A percentile compares a stretch with the other conserved stretches of the same genome.
These are phyloP conservation scores for Gardenia jasminoides DNA, from an alignment of 257 asterid genomes.

Conservation along the genomic window DNA sequence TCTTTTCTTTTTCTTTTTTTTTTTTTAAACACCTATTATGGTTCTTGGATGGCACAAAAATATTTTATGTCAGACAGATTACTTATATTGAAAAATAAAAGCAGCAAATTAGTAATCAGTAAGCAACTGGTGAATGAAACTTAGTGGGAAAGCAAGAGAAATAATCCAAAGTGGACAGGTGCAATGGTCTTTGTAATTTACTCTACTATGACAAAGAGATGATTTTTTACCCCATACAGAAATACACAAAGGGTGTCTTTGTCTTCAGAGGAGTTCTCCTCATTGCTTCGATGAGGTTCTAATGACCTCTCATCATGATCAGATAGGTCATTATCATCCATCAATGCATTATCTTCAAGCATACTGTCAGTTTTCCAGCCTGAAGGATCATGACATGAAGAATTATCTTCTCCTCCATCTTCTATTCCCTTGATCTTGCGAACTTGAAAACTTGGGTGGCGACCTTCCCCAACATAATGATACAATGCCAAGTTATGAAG, in stretches of 20 bases:
- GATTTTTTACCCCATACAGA: constrained; percentile 85
- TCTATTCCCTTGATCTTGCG: constrained; percentile 53
- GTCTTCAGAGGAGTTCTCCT: constrained; percentile 38
- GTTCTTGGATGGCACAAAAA: neutral
- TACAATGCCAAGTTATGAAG: constrained; percentile 14
- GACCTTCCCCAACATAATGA: constrained; percentile 52
- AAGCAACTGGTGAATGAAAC: neutral
- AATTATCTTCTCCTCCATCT: constrained; percentile 31
- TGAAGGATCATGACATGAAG: constrained; percentile 28
- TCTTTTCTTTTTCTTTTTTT: too few species aligned
- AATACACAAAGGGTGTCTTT: constrained; percentile 57
- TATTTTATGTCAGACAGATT: neutral
- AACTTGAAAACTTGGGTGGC: constrained; percentile 67
- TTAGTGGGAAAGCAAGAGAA: neutral
- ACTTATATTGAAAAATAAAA: neutral
- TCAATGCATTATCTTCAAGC: constrained; percentile 29
- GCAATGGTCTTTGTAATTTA: neutral
- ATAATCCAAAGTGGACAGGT: neutral
- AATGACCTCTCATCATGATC: constrained; percentile 22
- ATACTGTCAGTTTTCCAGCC: constrained; percentile 34
- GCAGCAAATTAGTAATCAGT: neutral
- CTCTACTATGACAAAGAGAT: neutral
- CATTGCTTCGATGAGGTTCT: constrained; percentile 12
- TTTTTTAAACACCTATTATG: neutral
- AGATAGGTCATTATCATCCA: constrained; percentile 20